These are phyloP conservation scores for Saccharomycopsis javanensis DNA, from an alignment of 805 yeast genomes.

Conservation along the genomic window DNA sequence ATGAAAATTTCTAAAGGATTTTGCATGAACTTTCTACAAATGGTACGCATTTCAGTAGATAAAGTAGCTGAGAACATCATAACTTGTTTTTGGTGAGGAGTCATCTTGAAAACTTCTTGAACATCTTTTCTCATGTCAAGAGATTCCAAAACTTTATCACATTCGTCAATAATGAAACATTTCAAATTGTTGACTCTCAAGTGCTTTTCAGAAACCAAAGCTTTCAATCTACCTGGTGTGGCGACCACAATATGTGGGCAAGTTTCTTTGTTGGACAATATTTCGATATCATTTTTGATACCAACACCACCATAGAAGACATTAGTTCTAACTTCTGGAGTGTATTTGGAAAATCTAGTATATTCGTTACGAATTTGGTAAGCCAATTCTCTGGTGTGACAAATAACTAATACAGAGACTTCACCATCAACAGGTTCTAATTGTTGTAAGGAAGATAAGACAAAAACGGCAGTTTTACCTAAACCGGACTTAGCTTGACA, in stretches of 20 bases:
- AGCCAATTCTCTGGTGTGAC: conserved; percentile 98
- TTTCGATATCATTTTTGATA: conserved; percentile 74
- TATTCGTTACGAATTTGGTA: conserved; percentile 97
- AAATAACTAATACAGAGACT: conserved; percentile 84
- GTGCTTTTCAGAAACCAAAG: conserved; percentile 83
- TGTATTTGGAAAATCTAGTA: conserved; percentile 93
- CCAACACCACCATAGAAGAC: conserved; percentile 96
- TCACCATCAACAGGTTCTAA: conserved; percentile 97
- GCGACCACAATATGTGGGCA: conserved; percentile 96
- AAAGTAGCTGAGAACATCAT: conserved; percentile 99
- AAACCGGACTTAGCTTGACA: conserved; percentile 99
- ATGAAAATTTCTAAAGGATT: conserved; percentile 95
- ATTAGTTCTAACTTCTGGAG: conserved; percentile 95
- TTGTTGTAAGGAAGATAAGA: conserved; percentile 90
- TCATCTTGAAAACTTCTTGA: conserved; percentile 93
- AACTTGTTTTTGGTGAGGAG: conserved; percentile 97
- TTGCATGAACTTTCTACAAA: conserved; percentile 96
- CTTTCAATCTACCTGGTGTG: conserved; percentile 96
- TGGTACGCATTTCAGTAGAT: conserved; percentile 87
- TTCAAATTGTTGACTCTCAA: conserved; percentile 82
- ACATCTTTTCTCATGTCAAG: conserved; percentile 96
- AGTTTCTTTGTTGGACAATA: conserved; percentile 83
- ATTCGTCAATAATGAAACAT: conserved; percentile 93
- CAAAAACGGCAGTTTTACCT: conserved; percentile 98
- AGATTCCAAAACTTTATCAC: conserved; percentile 93